phyloP scores from a whole-genome alignment of 2,329 filamentous ascomycete genomes.

The Coleophoma eucalyptorum region DNA sequence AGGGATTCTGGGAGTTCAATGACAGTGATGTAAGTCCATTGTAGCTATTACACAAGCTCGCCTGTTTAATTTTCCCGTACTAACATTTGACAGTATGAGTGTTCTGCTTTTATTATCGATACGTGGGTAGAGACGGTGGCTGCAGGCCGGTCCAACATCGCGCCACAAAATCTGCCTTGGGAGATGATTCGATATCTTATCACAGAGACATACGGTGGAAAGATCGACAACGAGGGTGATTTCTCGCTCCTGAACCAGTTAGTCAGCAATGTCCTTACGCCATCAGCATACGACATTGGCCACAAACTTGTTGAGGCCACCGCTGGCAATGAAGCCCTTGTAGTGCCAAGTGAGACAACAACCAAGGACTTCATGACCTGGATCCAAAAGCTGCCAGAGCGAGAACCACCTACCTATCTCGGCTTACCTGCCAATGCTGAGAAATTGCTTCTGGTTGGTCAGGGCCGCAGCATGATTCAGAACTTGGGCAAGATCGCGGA shows the following conservation, averaged over 20 bases:
- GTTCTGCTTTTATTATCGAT: slow-evolving; percentile 92
- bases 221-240: slow-evolving; percentile 89
- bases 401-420: slow-evolving; percentile 92
- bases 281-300: slow-evolving; percentile 85
- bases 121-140: slow-evolving; percentile 86
- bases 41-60: background rate
- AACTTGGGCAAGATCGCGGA: slow-evolving; percentile 83
- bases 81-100: slow-evolving; percentile 72
- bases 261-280: slow-evolving; percentile 76
- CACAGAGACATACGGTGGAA: slow-evolving; percentile 94
- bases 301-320: slow-evolving; percentile 77
- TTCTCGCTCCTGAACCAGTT: slow-evolving; percentile 70
- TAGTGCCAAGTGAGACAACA: slow-evolving; percentile 75
- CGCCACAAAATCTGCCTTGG: slow-evolving; percentile 93
- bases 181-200: slow-evolving; percentile 89
- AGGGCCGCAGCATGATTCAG: slow-evolving; percentile 79
- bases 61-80: slow-evolving; percentile 52
- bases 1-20: slow-evolving; percentile 99
- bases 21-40: slow-evolving; percentile 83
- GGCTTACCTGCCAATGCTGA: slow-evolving; percentile 94
- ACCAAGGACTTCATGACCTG: slow-evolving; percentile 85
- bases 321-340: slow-evolving; percentile 51
- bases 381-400: slow-evolving; percentile 89
- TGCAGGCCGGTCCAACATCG: slow-evolving; percentile 84
- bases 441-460: slow-evolving; percentile 86